phyloP scores from a whole-genome alignment of 129 eudicot genomes.

The Flaveria robusta region DNA sequence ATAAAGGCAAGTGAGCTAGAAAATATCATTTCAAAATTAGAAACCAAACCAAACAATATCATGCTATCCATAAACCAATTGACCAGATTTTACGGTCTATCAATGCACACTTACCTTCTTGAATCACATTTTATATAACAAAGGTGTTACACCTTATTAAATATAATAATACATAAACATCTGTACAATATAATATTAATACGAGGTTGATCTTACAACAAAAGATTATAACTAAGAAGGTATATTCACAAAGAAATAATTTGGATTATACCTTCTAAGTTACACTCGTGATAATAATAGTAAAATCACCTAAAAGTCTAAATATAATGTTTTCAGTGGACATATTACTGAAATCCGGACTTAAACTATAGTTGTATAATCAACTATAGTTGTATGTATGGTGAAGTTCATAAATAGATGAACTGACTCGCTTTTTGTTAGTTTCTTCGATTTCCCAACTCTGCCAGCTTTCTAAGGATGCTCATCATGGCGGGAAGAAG shows the following conservation, averaged over 20 bases:
- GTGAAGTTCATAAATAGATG: constrained; percentile 7
- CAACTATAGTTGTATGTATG: background rate
- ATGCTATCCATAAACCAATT: background rate
- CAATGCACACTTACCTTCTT: background rate
- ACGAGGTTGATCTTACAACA: constrained; percentile 17
- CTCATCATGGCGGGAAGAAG: constrained; percentile 34
- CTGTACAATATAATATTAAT: constrained; percentile 30
- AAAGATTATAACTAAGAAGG: constrained; percentile 14
- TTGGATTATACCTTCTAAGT: constrained; percentile 25
- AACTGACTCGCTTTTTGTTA: constrained; percentile 9
- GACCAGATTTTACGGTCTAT: background rate
- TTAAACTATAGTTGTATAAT: background rate
- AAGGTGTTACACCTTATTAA: constrained; percentile 25
- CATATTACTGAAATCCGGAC: constrained; percentile 35
- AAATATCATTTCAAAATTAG: no score
- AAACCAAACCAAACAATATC: background rate
- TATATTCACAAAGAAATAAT: background rate
- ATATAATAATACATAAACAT: constrained; percentile 23
- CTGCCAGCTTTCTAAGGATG: constrained; percentile 30
- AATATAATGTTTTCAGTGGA: constrained; percentile 6
- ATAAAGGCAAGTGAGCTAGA: no score
- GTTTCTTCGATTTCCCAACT: constrained; percentile 30
- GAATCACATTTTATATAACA: constrained; percentile 1
- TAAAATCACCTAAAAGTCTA: constrained; percentile 27
- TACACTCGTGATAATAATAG: constrained; percentile 8